Evolutionary conservation across 306 rosid species (phyloP), one percentile per base, ranked within the genome.

Genomic region (Argentina anserina): DNA sequence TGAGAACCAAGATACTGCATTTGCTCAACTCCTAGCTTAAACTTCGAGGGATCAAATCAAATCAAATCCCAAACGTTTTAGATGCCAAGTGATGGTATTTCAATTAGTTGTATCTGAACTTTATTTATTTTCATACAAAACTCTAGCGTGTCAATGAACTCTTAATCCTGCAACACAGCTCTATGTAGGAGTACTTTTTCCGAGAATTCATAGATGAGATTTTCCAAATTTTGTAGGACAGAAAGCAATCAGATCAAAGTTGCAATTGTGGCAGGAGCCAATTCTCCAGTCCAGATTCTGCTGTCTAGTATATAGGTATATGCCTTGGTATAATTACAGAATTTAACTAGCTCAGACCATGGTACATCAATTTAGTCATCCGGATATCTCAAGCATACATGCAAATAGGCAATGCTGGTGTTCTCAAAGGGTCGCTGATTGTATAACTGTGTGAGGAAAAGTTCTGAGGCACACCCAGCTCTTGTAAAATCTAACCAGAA

Each of bases 391-490:
- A 31, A n/a, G 6, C 73, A 33, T 49, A 69, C 31, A 34, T 21
- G 63, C 21, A 12, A 47, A 69, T 18, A 34, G 34, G 63, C 21
- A 12, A 47, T 70, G 52, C 62, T 3, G 5, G 36, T 13, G 18
- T 15, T 70, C 45, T 29, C 25, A 1, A 20, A 21, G 23, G 74
- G 28, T 7, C 18, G 21, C 74, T 6, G 28, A 20, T 29, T 47
- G 31, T 67, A 5, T n/a, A 47, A n/a, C 33, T 13, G 15, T 2
- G 0, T 4, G 25, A 20, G 17, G 52, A 28, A 20, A 36, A 43
- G 41, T 40, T 39, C 73, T n/a, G 6, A n/a, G 45, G 72, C n/a
- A 29, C 60, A 72, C 37, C 37, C 20, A 47, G 13, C 79, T 76
- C 55, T 33, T 41, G 59, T 52, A 46, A 66, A 43, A 21, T 62